A percentile compares a stretch with the other conserved stretches of the same genome.
Evolutionary conservation across 768 basidiomycete genomes (phyloP).

Genomic region (Pisolithus microcarpus): DNA sequence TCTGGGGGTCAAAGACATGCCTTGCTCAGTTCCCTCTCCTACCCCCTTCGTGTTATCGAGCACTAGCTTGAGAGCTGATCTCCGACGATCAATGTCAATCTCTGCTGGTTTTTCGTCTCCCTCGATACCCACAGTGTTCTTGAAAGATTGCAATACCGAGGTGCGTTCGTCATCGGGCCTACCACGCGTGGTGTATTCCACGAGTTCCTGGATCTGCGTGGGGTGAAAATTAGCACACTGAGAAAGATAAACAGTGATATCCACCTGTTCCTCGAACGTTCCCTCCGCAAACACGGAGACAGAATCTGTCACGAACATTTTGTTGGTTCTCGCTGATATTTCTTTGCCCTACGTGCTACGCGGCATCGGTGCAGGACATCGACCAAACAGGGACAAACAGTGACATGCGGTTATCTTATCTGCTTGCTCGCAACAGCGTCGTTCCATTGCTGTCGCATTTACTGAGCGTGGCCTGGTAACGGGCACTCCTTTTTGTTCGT

Average conservation of each 20-base stretch:
- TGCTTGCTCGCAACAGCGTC: background rate
- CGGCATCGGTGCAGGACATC: conserved; percentile 4
- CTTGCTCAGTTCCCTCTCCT: conserved; percentile 74
- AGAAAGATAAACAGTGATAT: background rate
- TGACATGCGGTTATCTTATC: background rate
- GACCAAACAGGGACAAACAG: conserved; percentile 17
- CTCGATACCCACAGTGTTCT: conserved; percentile 45
- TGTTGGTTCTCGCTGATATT: conserved; percentile 10
- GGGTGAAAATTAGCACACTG: background rate
- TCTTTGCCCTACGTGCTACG: conserved; percentile 1
- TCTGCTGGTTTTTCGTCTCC: conserved; percentile 48
- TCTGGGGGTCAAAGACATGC: conserved; percentile 31
- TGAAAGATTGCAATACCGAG: conserved; percentile 58
- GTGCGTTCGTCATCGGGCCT: conserved; percentile 63
- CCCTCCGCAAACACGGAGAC: conserved; percentile 83
- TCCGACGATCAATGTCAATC: conserved; percentile 47
- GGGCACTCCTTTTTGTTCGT: background rate
- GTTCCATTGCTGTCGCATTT: background rate
- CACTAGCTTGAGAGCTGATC: conserved; percentile 51
- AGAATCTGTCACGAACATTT: conserved; percentile 67
- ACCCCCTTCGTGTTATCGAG: conserved; percentile 56
- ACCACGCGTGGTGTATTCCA: conserved; percentile 63
- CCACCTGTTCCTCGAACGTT: conserved; percentile 81
- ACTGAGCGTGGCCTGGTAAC: background rate
- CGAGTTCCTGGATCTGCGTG: conserved; percentile 65